phyloP scores from a whole-genome alignment of 2,329 filamentous ascomycete genomes.

The Aspergillus calidoustus region DNA sequence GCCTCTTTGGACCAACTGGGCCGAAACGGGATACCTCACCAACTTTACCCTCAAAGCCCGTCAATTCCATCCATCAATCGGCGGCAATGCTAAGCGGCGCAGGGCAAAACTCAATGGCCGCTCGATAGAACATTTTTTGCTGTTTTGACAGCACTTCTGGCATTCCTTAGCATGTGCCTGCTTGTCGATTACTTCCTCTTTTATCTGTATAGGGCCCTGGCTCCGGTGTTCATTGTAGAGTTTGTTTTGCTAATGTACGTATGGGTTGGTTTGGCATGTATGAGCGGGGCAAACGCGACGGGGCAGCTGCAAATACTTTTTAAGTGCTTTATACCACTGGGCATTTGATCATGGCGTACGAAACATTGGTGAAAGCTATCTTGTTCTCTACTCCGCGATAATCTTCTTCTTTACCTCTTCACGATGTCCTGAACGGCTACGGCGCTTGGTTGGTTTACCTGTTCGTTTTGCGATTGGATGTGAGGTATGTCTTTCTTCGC shows the following conservation, averaged over 20 bases:
- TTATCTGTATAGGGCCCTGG: conserved; percentile 22
- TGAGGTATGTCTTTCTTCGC: neutral
- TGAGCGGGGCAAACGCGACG: conserved; percentile 21
- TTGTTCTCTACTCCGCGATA: neutral
- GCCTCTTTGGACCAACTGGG: conserved; percentile 37
- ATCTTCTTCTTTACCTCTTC: conserved; percentile 4
- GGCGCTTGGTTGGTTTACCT: conserved; percentile 12
- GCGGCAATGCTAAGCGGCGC: conserved; percentile 34
- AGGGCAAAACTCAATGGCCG: conserved; percentile 38
- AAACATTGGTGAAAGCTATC: conserved; percentile 21
- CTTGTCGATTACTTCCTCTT: neutral
- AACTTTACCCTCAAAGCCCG: conserved; percentile 35
- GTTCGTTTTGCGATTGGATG: neutral
- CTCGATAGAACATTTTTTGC: conserved; percentile 31
- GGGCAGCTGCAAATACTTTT: conserved; percentile 12
- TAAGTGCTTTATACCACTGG: conserved; percentile 17
- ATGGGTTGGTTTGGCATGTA: conserved; percentile 26
- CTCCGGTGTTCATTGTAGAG: conserved; percentile 23
- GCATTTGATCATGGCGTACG: conserved; percentile 20
- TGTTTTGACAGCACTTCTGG: conserved; percentile 1
- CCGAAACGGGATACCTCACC: conserved; percentile 39
- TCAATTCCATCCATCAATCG: conserved; percentile 38
- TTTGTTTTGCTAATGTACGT: conserved; percentile 26
- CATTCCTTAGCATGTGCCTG: conserved; percentile 6
- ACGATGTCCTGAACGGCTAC: conserved; percentile 4